Evolutionary conservation across 2,329 filamentous ascomycete genomes (phyloP).

Genomic region (Aspergillus sp.): DNA sequence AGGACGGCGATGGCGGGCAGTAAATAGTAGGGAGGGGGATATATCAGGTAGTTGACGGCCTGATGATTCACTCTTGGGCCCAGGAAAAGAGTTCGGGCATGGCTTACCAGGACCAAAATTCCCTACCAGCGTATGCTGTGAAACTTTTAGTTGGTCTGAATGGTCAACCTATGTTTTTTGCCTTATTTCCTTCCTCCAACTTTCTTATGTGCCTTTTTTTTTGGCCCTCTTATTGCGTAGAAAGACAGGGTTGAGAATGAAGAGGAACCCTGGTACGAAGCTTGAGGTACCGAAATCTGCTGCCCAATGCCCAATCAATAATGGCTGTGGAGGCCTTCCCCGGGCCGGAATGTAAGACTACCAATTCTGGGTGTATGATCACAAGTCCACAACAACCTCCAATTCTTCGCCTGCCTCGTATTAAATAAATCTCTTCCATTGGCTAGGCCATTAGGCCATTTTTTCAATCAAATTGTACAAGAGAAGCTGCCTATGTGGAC

Average conservation of each 20-base stretch:
- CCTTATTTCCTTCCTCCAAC: not conserved
- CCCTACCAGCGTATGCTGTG: not conserved
- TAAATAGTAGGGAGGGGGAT: not conserved
- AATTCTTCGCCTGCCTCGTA: not conserved
- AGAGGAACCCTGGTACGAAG: slow-evolving; percentile 3
- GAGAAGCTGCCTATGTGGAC: no score
- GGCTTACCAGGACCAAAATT: not conserved
- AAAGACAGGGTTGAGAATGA: not conserved
- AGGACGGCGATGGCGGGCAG: not conserved
- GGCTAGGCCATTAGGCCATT: not conserved
- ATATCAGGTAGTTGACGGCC: slow-evolving; percentile 10
- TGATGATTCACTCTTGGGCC: slow-evolving; percentile 12
- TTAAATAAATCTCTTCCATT: not conserved
- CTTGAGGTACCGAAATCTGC: slow-evolving; percentile 15
- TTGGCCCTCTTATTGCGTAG: not conserved
- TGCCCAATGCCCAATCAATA: slow-evolving; percentile 26
- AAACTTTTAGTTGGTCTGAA: not conserved
- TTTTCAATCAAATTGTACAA: no score
- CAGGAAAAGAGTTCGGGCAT: slow-evolving; percentile 7
- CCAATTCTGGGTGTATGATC: not conserved
- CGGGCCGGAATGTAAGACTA: no score
- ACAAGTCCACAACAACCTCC: not conserved
- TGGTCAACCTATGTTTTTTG: not conserved
- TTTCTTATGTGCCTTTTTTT: not conserved
- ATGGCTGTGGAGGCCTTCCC: not conserved